Conservation (phyloP, 176 grass and related monocot genomes). For the Tuctoria greenei region DNA sequence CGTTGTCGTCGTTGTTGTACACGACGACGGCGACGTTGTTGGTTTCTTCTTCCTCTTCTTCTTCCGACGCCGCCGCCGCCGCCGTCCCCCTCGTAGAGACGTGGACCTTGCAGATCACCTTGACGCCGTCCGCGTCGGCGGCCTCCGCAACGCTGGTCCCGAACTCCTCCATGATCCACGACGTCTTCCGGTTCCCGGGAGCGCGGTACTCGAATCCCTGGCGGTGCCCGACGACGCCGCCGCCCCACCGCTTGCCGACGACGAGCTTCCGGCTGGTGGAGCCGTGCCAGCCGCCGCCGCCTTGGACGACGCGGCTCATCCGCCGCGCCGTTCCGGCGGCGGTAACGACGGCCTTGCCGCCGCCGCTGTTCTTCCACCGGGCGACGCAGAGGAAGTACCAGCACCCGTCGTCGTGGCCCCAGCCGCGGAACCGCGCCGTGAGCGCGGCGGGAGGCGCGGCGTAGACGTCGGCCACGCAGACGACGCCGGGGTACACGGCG, state of each 20-base stretch:
- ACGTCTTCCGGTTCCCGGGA: not conserved
- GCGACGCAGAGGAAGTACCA: conserved; percentile 5
- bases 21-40: not conserved
- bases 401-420: not conserved
- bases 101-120: conserved; percentile 12
- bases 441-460: not conserved
- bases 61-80: not conserved
- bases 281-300: conserved; percentile 3
- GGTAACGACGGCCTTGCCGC: not conserved
- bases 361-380: conserved; percentile 21
- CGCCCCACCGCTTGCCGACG: fast-evolving
- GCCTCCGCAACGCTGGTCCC: not conserved
- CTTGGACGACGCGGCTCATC: not conserved
- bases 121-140: not conserved
- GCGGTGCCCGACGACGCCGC: too few relatives aligned
- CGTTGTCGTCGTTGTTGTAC: too few relatives aligned
- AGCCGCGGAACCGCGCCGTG: not conserved
- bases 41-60: not conserved
- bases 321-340: too few relatives aligned
- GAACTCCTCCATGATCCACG: conserved; percentile 13
- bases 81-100: not conserved
- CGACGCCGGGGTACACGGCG: not conserved
- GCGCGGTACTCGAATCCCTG: conserved; percentile 13
- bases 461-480: not conserved
- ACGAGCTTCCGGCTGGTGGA: not conserved